phyloP scores from a whole-genome alignment of 257 asterid species.

The Solanum piurae region DNA sequence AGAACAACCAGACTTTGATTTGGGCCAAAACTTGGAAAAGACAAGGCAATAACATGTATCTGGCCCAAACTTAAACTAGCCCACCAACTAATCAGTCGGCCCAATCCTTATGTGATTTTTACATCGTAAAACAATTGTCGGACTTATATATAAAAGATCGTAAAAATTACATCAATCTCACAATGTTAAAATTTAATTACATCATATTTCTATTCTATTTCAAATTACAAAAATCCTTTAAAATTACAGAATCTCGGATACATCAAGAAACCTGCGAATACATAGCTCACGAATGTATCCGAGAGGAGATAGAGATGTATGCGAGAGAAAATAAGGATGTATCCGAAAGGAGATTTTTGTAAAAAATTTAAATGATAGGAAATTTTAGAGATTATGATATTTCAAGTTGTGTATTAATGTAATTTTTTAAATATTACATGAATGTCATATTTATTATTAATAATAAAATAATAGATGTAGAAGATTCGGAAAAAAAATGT shows the following conservation, averaged over 20 bases:
- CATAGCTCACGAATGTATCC: not conserved
- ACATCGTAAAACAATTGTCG: not conserved
- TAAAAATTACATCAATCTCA: not conserved
- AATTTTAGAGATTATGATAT: no score
- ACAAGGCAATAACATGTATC: not conserved
- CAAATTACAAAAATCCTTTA: no score
- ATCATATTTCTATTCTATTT: no score
- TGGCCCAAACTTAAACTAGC: not conserved
- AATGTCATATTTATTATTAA: no score
- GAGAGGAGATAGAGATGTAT: not conserved
- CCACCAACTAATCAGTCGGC: not conserved
- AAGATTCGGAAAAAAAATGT: no score
- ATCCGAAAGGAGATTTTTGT: no score
- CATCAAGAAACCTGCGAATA: accelerated
- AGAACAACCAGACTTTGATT: not conserved
- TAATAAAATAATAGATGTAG: no score
- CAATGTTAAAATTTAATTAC: not conserved
- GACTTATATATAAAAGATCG: not conserved
- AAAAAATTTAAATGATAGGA: accelerated
- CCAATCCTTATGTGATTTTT: not conserved
- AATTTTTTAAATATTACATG: no score
- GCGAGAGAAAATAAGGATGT: no score
- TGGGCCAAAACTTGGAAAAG: not conserved
- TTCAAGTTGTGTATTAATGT: no score
- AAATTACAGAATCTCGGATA: no score